These are phyloP conservation scores for Gamsiella multidivaricata DNA, from an alignment of 192 early-diverging fungal genomes.

Conservation along the genomic window DNA sequence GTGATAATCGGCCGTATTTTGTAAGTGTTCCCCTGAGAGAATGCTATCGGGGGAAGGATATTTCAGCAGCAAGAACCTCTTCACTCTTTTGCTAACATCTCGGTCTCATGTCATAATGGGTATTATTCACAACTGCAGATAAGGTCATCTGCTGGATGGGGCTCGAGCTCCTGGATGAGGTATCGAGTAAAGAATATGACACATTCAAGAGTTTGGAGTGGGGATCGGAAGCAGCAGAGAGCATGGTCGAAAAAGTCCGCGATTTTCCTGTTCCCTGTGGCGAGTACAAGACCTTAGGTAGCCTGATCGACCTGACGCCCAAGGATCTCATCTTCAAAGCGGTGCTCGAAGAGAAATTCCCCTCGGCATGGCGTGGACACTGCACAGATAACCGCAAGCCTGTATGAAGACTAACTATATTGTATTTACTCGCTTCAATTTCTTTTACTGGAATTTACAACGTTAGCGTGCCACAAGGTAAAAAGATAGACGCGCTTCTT, in stretches of 20 bases:
- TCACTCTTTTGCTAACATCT: no score
- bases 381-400: background rate
- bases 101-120: background rate
- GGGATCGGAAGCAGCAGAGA: constrained; percentile 19
- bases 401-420: background rate
- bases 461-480: constrained; percentile 14
- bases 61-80: no score
- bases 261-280: background rate
- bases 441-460: background rate
- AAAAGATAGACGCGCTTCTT: background rate
- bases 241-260: constrained; percentile 8
- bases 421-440: background rate
- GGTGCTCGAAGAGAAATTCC: constrained; percentile 17
- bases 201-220: background rate
- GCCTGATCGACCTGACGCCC: constrained; percentile 18
- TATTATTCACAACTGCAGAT: constrained; percentile 1
- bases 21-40: no score
- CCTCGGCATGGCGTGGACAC: background rate
- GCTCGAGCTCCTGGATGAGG: constrained; percentile 1
- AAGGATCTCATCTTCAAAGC: constrained; percentile 13
- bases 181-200: background rate
- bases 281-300: constrained; percentile 3
- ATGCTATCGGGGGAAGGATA: no score
- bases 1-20: background rate
- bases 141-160: constrained; percentile 24